Evolutionary conservation across 345 rosid genomes (phyloP).

Genomic region (Dovyalis caffra): DNA sequence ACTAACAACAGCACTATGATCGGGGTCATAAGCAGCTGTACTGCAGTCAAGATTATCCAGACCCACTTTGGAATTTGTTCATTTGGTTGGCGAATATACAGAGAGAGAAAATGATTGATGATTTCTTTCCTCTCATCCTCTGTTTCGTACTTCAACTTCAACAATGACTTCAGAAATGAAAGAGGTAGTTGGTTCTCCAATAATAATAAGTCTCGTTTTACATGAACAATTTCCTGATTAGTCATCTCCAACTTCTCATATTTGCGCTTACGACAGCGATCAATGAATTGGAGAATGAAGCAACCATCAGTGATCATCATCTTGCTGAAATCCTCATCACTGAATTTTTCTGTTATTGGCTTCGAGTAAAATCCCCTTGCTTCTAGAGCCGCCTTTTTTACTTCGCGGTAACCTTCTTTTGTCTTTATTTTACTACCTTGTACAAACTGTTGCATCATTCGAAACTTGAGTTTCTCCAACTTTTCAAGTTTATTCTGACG

Average conservation of each 20-base stretch:
- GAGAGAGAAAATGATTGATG: too few species aligned
- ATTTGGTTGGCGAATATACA: too few species aligned
- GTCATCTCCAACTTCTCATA: not conserved
- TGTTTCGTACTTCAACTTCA: not conserved
- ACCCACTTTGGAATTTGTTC: too few species aligned
- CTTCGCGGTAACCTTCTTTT: accelerated
- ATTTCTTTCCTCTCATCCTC: accelerated
- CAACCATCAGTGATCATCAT: not conserved
- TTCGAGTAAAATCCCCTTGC: not conserved
- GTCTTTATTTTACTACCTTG: accelerated
- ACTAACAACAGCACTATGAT: too few species aligned
- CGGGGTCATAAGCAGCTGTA: too few species aligned
- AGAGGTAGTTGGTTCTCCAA: too few species aligned
- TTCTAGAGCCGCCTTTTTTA: too few species aligned
- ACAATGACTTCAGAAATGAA: slow-evolving; percentile 7
- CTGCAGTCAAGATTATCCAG: too few species aligned
- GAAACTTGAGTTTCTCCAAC: not conserved
- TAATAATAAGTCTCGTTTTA: slow-evolving; percentile 18
- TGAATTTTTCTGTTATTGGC: not conserved
- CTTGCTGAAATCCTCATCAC: not conserved
- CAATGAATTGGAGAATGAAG: not conserved
- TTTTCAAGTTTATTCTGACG: not conserved
- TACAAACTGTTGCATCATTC: not conserved
- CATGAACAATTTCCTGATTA: not conserved
- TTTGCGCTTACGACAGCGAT: too few species aligned